A percentile compares a stretch with the other conserved stretches of the same genome.
Conservation (phyloP, 2,329 filamentous ascomycete species). For the Phyllosticta citriasiana region DNA sequence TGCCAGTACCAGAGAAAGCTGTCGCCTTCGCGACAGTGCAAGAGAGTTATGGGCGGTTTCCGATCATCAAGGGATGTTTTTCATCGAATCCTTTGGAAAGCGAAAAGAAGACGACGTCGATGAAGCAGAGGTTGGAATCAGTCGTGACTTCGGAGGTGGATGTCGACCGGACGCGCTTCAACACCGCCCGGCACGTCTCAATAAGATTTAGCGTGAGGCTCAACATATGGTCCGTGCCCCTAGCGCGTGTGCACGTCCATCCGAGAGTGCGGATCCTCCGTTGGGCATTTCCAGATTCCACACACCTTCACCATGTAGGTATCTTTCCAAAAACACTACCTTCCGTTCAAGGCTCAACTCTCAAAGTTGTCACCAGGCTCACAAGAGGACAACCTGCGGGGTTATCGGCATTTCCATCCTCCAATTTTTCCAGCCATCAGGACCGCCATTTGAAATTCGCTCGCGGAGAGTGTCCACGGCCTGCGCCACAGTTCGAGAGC, state of each 20-base stretch:
- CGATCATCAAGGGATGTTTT: not conserved
- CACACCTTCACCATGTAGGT: not conserved
- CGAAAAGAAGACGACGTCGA: not conserved
- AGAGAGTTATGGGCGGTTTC: not conserved
- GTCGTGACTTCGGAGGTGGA: not conserved
- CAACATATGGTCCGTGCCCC: not conserved
- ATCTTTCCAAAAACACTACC: not conserved
- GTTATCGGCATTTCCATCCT: no score
- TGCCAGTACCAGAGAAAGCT: not conserved
- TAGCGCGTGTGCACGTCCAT: slow-evolving; percentile 1
- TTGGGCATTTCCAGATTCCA: not conserved
- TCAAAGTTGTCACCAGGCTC: not conserved
- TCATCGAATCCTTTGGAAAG: not conserved
- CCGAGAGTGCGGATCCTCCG: slow-evolving; percentile 4
- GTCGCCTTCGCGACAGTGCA: slow-evolving; percentile 14
- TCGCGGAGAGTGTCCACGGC: no score
- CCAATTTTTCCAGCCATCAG: no score
- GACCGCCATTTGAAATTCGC: no score
- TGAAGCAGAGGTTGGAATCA: not conserved
- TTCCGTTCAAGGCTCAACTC: not conserved
- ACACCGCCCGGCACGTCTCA: slow-evolving; percentile 2
- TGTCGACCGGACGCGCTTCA: not conserved
- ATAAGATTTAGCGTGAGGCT: slow-evolving; percentile 9
- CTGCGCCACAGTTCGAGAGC: no score
- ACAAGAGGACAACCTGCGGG: no score